Conservation (phyloP, 1,139 yeast species). For the Candida frijolesensis region DNA sequence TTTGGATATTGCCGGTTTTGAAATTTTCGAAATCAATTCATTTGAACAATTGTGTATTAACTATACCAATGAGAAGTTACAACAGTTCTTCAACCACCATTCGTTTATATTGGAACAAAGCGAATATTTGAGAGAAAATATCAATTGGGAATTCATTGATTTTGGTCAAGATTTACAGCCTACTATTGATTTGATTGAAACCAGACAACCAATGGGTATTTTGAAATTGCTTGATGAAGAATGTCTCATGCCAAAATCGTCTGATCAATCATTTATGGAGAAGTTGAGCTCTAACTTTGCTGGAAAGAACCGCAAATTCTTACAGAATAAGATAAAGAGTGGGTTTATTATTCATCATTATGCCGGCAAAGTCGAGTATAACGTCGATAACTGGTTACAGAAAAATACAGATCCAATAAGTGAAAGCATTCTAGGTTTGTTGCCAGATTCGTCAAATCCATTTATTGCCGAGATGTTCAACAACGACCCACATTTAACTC, state of each 20-base stretch:
- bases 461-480: conserved; percentile 40
- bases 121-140: conserved; percentile 89
- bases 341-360: conserved; percentile 87
- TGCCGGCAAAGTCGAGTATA: conserved; percentile 94
- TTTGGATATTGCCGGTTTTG: conserved; percentile 96
- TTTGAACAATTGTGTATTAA: conserved; percentile 97
- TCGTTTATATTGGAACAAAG: conserved; percentile 96
- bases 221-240: conserved; percentile 91
- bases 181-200: conserved; percentile 88
- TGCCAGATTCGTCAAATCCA: conserved; percentile 57
- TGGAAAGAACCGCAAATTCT: conserved; percentile 61
- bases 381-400: conserved; percentile 90
- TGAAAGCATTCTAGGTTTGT: conserved; percentile 63
- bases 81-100: conserved; percentile 97
- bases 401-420: conserved; percentile 94
- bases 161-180: conserved; percentile 97
- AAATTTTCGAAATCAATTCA: conserved; percentile 86
- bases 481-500: conserved; percentile 24
- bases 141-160: conserved; percentile 95
- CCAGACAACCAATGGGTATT: conserved; percentile 78
- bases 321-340: conserved; percentile 65
- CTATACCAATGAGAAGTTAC: conserved; percentile 93
- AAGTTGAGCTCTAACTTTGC: conserved; percentile 70
- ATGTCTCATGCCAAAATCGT: conserved; percentile 89
- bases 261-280: conserved; percentile 81